These are phyloP conservation scores for Citrus glauca DNA, from an alignment of 345 rosid genomes.

Conservation along the genomic window DNA sequence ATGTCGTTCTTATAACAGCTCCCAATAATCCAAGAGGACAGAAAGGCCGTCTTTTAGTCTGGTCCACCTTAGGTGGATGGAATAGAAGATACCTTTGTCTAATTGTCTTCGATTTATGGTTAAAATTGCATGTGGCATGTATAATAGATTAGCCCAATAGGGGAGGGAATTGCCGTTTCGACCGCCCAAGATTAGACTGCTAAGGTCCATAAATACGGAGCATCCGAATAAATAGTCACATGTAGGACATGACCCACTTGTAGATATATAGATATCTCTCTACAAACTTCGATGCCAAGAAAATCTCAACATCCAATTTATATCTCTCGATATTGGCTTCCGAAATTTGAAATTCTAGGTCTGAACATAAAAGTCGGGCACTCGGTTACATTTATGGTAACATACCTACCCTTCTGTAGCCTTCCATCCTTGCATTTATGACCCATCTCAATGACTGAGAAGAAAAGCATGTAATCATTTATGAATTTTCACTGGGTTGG, in stretches of 20 bases:
- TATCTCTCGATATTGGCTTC: not conserved
- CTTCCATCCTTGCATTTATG: constrained; percentile 21
- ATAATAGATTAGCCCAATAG: not conserved
- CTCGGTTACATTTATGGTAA: constrained; percentile 23
- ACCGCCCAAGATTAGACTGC: not conserved
- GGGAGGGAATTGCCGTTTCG: not conserved
- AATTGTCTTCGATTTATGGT: not conserved
- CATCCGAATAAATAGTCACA: constrained; percentile 20
- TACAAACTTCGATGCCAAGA: not conserved
- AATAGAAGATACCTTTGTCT: not conserved
- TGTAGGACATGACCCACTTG: constrained; percentile 26
- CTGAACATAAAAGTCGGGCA: constrained; percentile 10
- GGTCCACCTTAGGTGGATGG: not conserved
- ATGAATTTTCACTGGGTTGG: not conserved
- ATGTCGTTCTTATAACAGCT: not conserved
- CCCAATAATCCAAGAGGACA: not conserved
- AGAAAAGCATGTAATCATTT: constrained; percentile 4
- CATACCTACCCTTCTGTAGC: constrained; percentile 9
- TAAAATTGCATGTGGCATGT: not conserved
- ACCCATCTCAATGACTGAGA: constrained; percentile 8
- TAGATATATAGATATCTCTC: not conserved
- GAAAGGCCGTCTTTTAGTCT: not conserved
- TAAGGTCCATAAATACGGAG: not conserved
- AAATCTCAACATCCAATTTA: not conserved
- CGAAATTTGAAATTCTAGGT: constrained; percentile 2